Base-by-base conservation (phyloP, 2,329 filamentous ascomycete species). In the Blastomyces silverae region DNA sequence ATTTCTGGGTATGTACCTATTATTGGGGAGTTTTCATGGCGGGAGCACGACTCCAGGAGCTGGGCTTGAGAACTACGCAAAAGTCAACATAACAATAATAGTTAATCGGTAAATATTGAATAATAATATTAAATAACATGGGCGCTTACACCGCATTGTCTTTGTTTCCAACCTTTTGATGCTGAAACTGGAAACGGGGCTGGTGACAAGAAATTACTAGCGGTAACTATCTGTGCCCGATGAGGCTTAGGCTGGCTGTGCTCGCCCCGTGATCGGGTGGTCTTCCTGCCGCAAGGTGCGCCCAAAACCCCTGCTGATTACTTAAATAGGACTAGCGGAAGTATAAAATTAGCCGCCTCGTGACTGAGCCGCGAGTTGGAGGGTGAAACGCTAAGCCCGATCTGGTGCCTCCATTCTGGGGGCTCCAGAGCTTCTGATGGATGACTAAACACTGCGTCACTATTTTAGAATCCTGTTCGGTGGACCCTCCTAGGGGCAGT, bases 281-380 rank as follows among this genome's bases (percentile, higher is more conserved):
- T 60, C 34, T 46, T 28, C 34, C 57, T 60, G n/a, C 5, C 42
- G 34, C 37, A 39, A 25, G 10, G 1, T 25, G 37, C 57, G 34
- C 37, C 34, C 37, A 15, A 13, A n/a, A 20, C 20, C 57, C 57
- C n/a, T 42, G 34, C 42, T 20, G 10, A 3, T 44, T 60, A 13
- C n/a, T n/a, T 15, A 15, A 46, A 25, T n/a, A 17, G 57, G 57
- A 62, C 62, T 67, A 67, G 69, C 56, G 46, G 59, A 53, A 2
- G 17, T 25, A 0, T 42, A 22, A 58, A 58, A 58, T 58, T 58
- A 58, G 55, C 31, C 55, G 55, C 55, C 55, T 58, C 55, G 37
- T 58, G 56, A 58, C 56, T 42, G 20, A 58, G 56, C 56, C 37
- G 56, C 56, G 53, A 37, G 17, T 3, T 15, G 22, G 10, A 28